Conservation (phyloP, 2,329 filamentous ascomycete genomes). For the Clarireedia monteithiana region DNA sequence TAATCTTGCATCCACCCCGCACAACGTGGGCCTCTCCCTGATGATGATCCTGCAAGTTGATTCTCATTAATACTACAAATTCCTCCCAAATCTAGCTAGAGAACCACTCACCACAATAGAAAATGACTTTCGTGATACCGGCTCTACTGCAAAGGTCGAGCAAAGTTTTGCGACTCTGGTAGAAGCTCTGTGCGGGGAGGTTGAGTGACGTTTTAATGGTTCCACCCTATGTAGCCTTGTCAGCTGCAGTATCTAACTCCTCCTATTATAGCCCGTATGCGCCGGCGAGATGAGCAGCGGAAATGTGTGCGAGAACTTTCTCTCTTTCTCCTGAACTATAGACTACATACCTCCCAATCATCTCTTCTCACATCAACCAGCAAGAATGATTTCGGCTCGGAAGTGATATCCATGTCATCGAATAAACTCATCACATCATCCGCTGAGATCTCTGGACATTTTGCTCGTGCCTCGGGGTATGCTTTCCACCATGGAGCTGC, state of each 20-base stretch:
- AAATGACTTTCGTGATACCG: constrained; percentile 41
- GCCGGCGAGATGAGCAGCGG: no score
- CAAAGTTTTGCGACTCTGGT: constrained; percentile 40
- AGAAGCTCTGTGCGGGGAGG: constrained; percentile 47
- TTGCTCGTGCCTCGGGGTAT: constrained; percentile 37
- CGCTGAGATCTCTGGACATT: constrained; percentile 32
- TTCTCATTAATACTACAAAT: neutral
- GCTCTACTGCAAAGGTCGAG: constrained; percentile 44
- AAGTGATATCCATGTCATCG: constrained; percentile 30
- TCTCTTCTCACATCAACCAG: constrained; percentile 46
- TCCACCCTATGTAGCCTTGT: constrained; percentile 39
- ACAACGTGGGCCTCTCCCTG: constrained; percentile 42
- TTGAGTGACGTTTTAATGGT: constrained; percentile 52
- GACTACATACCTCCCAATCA: constrained; percentile 38
- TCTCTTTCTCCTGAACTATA: no score
- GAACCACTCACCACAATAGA: constrained; percentile 44
- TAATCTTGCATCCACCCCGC: constrained; percentile 52
- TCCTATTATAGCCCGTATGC: no score
- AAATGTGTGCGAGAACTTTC: no score
- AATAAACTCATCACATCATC: constrained; percentile 36
- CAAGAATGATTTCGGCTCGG: constrained; percentile 33
- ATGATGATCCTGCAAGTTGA: constrained; percentile 38
- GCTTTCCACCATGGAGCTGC: constrained; percentile 20
- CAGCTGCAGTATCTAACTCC: no score
- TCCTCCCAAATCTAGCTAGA: neutral